These are phyloP conservation scores for Apiotrichum brassicae DNA, from an alignment of 1,284 basidiomycete genomes.

Conservation along the genomic window DNA sequence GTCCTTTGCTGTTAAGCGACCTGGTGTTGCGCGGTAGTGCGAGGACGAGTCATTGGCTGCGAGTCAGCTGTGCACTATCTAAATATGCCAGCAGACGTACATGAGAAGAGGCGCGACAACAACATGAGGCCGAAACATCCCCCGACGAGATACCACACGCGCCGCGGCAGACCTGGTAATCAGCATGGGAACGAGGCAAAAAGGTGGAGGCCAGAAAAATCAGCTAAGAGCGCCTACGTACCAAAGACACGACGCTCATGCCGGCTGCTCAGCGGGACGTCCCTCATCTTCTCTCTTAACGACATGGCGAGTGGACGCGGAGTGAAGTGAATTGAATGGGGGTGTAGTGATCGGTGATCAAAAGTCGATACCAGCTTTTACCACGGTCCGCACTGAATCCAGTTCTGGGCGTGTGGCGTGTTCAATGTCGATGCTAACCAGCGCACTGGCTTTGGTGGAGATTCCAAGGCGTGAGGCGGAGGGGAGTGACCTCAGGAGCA, in stretches of 20 bases:
- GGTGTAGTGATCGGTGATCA: too few relatives aligned
- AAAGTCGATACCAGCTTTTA: too few relatives aligned
- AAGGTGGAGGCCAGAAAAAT: not conserved
- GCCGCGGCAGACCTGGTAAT: conserved; percentile 37
- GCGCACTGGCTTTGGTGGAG: too few relatives aligned
- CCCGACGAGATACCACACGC: conserved; percentile 64
- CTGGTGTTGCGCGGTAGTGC: conserved; percentile 12
- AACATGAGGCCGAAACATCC: conserved; percentile 57
- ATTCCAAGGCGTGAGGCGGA: too few relatives aligned
- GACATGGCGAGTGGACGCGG: conserved; percentile 4
- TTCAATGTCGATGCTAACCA: too few relatives aligned
- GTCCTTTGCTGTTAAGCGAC: conserved; percentile 25
- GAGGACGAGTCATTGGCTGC: not conserved
- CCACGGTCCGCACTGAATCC: too few relatives aligned
- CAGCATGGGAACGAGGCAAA: not conserved
- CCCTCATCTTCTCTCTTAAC: not conserved
- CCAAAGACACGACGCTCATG: too few relatives aligned
- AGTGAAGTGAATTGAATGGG: too few relatives aligned
- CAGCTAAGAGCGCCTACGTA: too few relatives aligned
- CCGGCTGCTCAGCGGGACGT: not conserved
- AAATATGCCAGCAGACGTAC: conserved; percentile 17
- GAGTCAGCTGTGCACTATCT: too few relatives aligned
- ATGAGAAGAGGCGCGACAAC: conserved; percentile 58
- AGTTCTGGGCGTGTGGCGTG: too few relatives aligned
- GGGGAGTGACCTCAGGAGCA: too few relatives aligned